Base-by-base conservation (phyloP, 2,329 filamentous ascomycete species). In the Chlorencoelia australis region DNA sequence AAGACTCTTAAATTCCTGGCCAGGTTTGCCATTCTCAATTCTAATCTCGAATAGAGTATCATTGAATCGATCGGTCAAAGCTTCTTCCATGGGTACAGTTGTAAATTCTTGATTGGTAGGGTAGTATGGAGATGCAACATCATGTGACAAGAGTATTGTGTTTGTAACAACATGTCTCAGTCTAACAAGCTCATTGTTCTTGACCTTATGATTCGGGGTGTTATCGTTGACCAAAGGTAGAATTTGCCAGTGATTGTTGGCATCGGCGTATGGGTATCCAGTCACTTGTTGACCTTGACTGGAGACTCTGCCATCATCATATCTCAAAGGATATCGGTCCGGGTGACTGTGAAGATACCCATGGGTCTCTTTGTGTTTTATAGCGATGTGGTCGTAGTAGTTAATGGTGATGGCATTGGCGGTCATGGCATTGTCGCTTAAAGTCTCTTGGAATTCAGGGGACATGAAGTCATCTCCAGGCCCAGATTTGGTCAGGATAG, bases 71-170 rank as follows among this genome's bases (percentile, higher is more conserved):
- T 74, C 68, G 21, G 75, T 82, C 39, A 77, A 69, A 3, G 82
- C 87, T 22, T 89, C 75, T 26, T 85, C 82, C 2, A 72, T 52
- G 9, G 75, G 61, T 5, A 88, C 79, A 10, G 86, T 87, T 11
- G 91, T 96, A 57, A 98, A 98, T 59, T 98, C 91, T 62, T 98
- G 91, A 69, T 98, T 98, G 43, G 91, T 98, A 4, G 91, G 89
- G 60, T 79, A 94, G 65, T 80, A 94, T 18, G 91, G 91, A 35
- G 91, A 98, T 14, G 91, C 91, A 45, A 98, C 91, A 61, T 98
- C 91, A 61, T 98, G 91, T 3, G 88, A 93, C 38, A 98, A 66
- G 16, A 98, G 79, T 48, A 88, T 69, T 27, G 79, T 83, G 58
- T 96, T 77, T 4, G 91, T 98, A 30, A 79, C 79, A 29, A 94